Evolutionary conservation across 345 rosid genomes (phyloP), one percentile per base, ranked within the genome.

Genomic region (Gossypium stocksii): DNA sequence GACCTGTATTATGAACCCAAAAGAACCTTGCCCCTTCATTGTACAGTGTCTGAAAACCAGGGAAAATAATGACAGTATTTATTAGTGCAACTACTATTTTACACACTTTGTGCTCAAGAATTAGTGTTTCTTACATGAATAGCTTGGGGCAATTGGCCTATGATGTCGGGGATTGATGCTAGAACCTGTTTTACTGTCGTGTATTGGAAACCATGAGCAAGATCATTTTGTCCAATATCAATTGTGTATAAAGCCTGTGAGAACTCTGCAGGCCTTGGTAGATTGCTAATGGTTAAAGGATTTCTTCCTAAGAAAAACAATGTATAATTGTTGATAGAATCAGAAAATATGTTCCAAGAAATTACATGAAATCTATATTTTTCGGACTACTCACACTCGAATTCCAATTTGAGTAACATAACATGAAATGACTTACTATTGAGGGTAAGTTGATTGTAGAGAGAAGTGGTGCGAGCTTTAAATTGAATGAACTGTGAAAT

Each of bases 1-100:
- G 95, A 23, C 95, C 90, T 0, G 94, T 89, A 81, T 89, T 93
- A 75, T 93, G 97, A 66, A 93, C 83, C 89, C 91, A 87, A 86
- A 88, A 93, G 76, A 80, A 78, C 78, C 93, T 91, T 66, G 94
- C 97, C 49, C 93, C 95, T 87, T 89, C 85, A 66, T 80, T 77
- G 78, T 82, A 82, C 27, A 89, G 82, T 77, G 68, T 68, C 97
- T 89, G 84, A 78, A 57, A 72, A 78, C 65, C 70, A 80, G 25
- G 67, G 27, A 57, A 57, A 20, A 11, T 77, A 49, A 9, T 10
- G 51, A 38, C 43, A 6, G 29, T 2, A 22, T 23, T 13, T 57
- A 34, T 57, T 7, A 62, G 67, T 52, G 56, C 45, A 44, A 57
- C 61, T 10, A 57, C 3, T 20, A 10, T 20, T 20, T 56, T 56